Base-by-base conservation (phyloP, 164 flowering plant genomes). In the Cinnamomum chago region DNA sequence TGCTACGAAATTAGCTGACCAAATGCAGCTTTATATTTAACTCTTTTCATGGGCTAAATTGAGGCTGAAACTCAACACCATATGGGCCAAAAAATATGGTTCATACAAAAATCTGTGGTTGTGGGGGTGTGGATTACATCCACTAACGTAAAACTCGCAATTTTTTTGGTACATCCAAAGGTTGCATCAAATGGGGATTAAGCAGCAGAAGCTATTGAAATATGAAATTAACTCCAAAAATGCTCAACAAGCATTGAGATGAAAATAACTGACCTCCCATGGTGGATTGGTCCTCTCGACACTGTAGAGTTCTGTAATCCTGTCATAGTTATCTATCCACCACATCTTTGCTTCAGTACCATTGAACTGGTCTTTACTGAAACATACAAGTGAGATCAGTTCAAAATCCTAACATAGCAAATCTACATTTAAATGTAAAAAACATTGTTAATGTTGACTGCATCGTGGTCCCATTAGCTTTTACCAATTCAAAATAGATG, bases 231-330 rank as follows among this genome's bases (percentile, higher is more conserved):
- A 7, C 47, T 40, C 47, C 11, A 40, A 40, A 40, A 40, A 7
- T 40, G 47, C 47, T 40, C 9, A 40, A 40, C 5, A 40, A 40
- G 11, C 47, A 7, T 40, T 40, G 47, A 7, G 10, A 40, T 40
- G 47, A 40, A 40, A 40, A 9, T 7, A 6, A 40, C 47, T 40
- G 11, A 65, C 67, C 67, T 23, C 28, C 24, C 27, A 23, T 6
- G 27, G 33, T 14, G 14, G 27, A 25, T 15, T 3, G 14, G 30
- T 23, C 15, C 67, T 23, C 27, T 23, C 28, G 33, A 65, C 30
- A 28, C 15, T 65, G 67, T 65, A 65, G 67, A 65, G 67, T 65
- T 65, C 67, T 28, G 27, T 65, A 23, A 65, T 25, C 67, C 5
- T 65, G 11, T 65, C 67, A 5, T 25, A 65, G 67, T 65, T 65